Evolutionary conservation across 805 yeast species (phyloP), one percentile per base, ranked within the genome.

Genomic region (Ogataea ganodermae): DNA sequence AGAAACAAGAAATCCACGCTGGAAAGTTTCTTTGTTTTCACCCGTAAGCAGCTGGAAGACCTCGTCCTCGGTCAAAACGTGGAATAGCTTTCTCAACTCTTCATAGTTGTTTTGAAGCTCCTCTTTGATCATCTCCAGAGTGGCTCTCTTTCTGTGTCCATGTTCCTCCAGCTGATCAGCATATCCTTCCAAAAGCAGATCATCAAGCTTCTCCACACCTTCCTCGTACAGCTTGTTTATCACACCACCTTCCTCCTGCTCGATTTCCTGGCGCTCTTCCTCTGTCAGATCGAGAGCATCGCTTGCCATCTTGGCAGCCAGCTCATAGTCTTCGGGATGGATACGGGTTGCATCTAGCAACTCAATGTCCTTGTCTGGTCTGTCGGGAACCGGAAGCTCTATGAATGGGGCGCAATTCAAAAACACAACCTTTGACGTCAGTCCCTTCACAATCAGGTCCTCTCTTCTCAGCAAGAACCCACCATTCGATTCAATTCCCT

Each of bases 261-360:
- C 98, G 62, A 89, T 95, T 37, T 61, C 69, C 28, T 58, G 62
- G 39, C 61, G 89, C 55, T 90, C 96, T 66, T 92, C 98, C 60
- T 95, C 99, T 59, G 90, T 97, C 54, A 91, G 78, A 64, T 92
- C 99, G 55, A 94, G 76, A 1, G 99, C 98, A 72, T 94, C 99
- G 1, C 96, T 94, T 6, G 97, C 98, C 91, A 94, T 94, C 66
- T 94, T 94, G 42, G 94, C 81, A 3, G 97, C 98, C 57, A 94
- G 75, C 54, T 89, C 96, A 65, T 94, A 94, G 69, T 94, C 99
- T 68, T 94, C 98, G 6, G 98, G 98, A 60, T 94, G 99, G 39
- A 94, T 90, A 70, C 99, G 80, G 0, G 99, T 94, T 42, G 94
- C 91, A 66, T 94, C 99, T 56, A 94, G 75, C 35, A 86, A 74